Evolutionary conservation across 2,329 filamentous ascomycete genomes (phyloP).

Genomic region (Scytalidium sp.): DNA sequence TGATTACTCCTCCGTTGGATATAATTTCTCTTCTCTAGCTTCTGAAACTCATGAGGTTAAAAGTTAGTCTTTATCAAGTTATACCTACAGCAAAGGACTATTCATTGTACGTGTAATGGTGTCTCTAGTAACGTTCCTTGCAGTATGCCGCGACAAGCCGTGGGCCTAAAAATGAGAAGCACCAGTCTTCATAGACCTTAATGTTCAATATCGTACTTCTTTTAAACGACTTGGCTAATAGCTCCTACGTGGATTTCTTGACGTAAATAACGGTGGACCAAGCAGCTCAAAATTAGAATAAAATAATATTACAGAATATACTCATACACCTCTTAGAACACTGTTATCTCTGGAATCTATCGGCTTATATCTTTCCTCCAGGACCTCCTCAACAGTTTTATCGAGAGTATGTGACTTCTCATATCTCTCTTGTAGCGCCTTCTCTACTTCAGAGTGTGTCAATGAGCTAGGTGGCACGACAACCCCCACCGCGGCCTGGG

Average conservation of each 20-base stretch:
- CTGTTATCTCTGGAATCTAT: slow-evolving; percentile 34
- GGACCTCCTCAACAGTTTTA: slow-evolving; percentile 49
- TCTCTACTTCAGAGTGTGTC: slow-evolving; percentile 31
- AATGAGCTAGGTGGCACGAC: slow-evolving; percentile 2
- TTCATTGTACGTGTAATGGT: too few species aligned
- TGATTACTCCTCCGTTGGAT: too few species aligned
- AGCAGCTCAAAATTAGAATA: not conserved
- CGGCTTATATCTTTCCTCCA: slow-evolving; percentile 53
- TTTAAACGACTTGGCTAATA: too few species aligned
- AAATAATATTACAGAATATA: slow-evolving; percentile 5
- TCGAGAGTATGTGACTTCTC: slow-evolving; percentile 37
- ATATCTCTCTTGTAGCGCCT: slow-evolving; percentile 52
- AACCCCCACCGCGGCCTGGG: slow-evolving; percentile 32
- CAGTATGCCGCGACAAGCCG: too few species aligned
- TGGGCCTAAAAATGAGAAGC: too few species aligned
- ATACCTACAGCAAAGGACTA: too few species aligned
- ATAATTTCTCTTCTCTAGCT: too few species aligned
- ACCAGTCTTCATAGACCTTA: too few species aligned
- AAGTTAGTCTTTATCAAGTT: too few species aligned
- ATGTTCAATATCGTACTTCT: too few species aligned
- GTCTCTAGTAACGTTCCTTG: too few species aligned
- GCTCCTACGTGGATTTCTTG: not conserved
- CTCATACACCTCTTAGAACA: slow-evolving; percentile 31
- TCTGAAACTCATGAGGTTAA: too few species aligned
- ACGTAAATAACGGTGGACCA: not conserved